Evolutionary conservation across 2,329 filamentous ascomycete species (phyloP).

Genomic region (Nemania bipapillata): DNA sequence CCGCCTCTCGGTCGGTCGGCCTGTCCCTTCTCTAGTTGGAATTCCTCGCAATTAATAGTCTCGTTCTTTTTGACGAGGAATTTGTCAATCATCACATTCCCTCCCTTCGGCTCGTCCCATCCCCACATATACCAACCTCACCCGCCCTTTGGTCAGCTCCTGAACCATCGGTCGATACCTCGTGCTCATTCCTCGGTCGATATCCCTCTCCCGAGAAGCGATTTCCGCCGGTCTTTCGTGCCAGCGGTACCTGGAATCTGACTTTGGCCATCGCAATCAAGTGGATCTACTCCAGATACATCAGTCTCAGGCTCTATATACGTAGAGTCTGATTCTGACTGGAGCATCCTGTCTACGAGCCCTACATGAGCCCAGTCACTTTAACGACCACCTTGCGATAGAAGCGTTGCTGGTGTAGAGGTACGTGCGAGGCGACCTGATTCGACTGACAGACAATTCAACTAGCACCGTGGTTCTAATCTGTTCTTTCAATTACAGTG

Average conservation of each 20-base stretch:
- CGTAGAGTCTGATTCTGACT: constrained; percentile 51
- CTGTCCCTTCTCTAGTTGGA: constrained; percentile 45
- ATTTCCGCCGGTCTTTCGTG: constrained; percentile 47
- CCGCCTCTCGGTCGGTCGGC: constrained; percentile 12
- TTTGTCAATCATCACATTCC: constrained; percentile 46
- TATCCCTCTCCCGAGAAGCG: constrained; percentile 41
- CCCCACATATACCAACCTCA: constrained; percentile 24
- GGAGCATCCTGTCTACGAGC: constrained; percentile 49
- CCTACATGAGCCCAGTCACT: constrained; percentile 52
- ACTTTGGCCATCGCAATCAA: constrained; percentile 51
- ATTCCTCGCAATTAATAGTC: constrained; percentile 49
- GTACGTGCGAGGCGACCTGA: constrained; percentile 43
- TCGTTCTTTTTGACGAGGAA: constrained; percentile 45
- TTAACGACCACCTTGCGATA: constrained; percentile 45
- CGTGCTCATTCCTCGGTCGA: constrained; percentile 49
- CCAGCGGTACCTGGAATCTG: constrained; percentile 51
- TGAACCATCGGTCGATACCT: constrained; percentile 34
- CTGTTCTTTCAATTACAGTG: constrained; percentile 53
- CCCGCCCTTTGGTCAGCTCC: constrained; percentile 35
- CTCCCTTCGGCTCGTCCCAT: constrained; percentile 42
- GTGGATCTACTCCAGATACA: constrained; percentile 49
- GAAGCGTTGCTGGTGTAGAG: constrained; percentile 52
- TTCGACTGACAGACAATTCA: not conserved
- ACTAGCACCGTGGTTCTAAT: constrained; percentile 42
- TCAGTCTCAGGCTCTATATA: constrained; percentile 50